These are phyloP conservation scores for Talaromyces verruculosus DNA, from an alignment of 2,329 filamentous ascomycete genomes.

Conservation along the genomic window DNA sequence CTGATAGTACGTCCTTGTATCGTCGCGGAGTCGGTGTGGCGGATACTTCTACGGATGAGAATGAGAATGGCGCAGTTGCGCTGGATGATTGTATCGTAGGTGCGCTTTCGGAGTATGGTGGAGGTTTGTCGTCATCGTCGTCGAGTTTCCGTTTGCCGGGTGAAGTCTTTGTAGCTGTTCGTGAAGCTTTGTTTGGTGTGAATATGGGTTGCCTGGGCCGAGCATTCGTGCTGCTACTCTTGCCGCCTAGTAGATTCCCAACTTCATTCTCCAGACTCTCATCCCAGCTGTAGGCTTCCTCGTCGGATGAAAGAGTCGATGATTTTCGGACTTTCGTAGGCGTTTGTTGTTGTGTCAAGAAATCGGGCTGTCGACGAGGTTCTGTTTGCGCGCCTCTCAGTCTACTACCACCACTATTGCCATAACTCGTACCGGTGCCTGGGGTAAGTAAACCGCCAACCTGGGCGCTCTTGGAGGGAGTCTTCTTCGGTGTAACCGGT, in stretches of 20 bases:
- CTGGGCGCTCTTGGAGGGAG: slow-evolving; percentile 26
- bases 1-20: slow-evolving; percentile 32
- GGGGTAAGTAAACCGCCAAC: slow-evolving; percentile 36
- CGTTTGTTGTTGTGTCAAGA: slow-evolving; percentile 1
- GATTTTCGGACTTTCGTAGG: slow-evolving; percentile 10
- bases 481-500: slow-evolving; percentile 30
- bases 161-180: slow-evolving; percentile 34
- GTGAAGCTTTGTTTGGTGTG: slow-evolving; percentile 40
- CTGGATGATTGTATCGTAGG: background rate
- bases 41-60: slow-evolving; percentile 32
- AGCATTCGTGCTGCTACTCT: background rate
- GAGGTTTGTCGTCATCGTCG: slow-evolving; percentile 3
- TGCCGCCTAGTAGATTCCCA: slow-evolving; percentile 25
- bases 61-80: slow-evolving; percentile 22
- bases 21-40: slow-evolving; percentile 36
- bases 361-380: background rate
- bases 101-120: slow-evolving; percentile 17
- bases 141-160: slow-evolving; percentile 40
- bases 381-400: background rate
- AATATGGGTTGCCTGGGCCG: slow-evolving; percentile 26
- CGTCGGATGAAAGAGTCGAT: slow-evolving; percentile 26
- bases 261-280: slow-evolving; percentile 35
- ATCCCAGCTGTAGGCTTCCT: slow-evolving; percentile 42
- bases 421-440: slow-evolving; percentile 28
- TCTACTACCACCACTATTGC: background rate